Percentiles rank a stretch among this genome's conserved stretches.
Conservation (phyloP, 2,329 filamentous ascomycete species). For the Paecilomyces niveus region DNA sequence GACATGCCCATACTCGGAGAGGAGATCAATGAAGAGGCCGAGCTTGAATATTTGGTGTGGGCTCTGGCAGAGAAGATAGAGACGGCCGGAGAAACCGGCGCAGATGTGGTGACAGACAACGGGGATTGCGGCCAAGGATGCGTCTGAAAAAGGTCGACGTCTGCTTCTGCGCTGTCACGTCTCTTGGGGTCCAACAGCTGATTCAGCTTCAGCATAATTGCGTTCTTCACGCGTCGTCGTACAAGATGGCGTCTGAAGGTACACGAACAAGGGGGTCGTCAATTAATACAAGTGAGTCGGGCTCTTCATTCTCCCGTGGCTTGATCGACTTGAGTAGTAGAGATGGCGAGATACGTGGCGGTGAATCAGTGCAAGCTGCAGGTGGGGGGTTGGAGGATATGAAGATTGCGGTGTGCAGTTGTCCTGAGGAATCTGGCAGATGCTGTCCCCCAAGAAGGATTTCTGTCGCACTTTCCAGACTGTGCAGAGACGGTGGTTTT, state of each 20-base stretch:
- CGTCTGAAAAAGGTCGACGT: slow-evolving; percentile 13
- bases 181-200: slow-evolving; percentile 26
- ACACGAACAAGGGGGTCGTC: not conserved
- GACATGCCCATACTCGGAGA: slow-evolving; percentile 48
- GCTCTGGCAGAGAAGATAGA: slow-evolving; percentile 34
- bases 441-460: not conserved
- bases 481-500: not conserved
- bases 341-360: slow-evolving; percentile 5
- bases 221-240: not conserved
- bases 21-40: slow-evolving; percentile 64
- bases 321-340: not conserved
- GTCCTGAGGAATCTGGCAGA: slow-evolving; percentile 1
- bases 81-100: slow-evolving; percentile 31
- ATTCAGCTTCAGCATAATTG: slow-evolving; percentile 27
- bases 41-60: slow-evolving; percentile 50
- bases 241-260: slow-evolving; percentile 1
- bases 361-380: slow-evolving; percentile 2
- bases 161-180: slow-evolving; percentile 21
- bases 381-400: slow-evolving; percentile 1
- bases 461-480: not conserved
- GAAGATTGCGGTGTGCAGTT: not conserved
- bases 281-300: not conserved
- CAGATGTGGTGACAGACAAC: slow-evolving; percentile 26
- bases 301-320: not conserved
- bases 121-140: slow-evolving; percentile 23